Percentiles rank a stretch among this genome's conserved stretches.
Conservation (phyloP, 2,329 filamentous ascomycete genomes). For the Talaromyces sp. region DNA sequence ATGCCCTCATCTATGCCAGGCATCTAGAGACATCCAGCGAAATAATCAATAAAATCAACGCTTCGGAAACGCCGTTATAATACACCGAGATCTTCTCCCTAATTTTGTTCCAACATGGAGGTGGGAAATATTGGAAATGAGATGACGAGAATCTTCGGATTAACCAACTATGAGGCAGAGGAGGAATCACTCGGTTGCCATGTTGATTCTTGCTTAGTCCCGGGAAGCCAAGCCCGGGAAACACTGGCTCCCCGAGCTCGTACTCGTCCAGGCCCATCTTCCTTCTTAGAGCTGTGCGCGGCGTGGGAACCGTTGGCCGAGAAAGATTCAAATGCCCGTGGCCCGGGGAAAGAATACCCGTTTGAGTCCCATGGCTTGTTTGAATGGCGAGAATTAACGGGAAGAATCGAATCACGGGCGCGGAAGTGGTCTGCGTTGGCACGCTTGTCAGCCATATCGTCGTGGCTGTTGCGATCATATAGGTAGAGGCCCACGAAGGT, state of each 20-base stretch:
- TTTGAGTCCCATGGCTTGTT: constrained; percentile 41
- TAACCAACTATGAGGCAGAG: constrained; percentile 6
- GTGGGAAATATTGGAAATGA: not conserved
- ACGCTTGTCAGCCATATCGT: constrained; percentile 82
- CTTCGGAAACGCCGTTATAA: constrained; percentile 10
- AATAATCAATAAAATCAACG: not conserved
- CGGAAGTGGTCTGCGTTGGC: constrained; percentile 68
- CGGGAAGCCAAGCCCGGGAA: constrained; percentile 65
- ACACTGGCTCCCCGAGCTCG: constrained; percentile 44
- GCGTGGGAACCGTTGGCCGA: constrained; percentile 20
- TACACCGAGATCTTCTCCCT: constrained; percentile 9
- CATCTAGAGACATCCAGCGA: not conserved
- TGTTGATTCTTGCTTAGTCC: constrained; percentile 83
- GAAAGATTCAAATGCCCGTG: constrained; percentile 23
- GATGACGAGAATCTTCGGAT: not conserved
- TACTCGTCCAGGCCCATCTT: constrained; percentile 48
- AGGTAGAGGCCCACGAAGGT: constrained; percentile 93
- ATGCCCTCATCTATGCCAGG: constrained; percentile 3
- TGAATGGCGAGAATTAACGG: constrained; percentile 55
- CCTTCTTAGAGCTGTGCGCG: constrained; percentile 41
- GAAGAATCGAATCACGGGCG: constrained; percentile 66
- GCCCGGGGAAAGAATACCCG: constrained; percentile 39
- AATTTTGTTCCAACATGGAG: not conserved
- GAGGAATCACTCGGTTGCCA: constrained; percentile 62
- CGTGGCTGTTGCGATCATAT: constrained; percentile 89